These are phyloP conservation scores for Aspergillus sp. DNA, from an alignment of 2,329 filamentous ascomycete genomes.

Conservation along the genomic window DNA sequence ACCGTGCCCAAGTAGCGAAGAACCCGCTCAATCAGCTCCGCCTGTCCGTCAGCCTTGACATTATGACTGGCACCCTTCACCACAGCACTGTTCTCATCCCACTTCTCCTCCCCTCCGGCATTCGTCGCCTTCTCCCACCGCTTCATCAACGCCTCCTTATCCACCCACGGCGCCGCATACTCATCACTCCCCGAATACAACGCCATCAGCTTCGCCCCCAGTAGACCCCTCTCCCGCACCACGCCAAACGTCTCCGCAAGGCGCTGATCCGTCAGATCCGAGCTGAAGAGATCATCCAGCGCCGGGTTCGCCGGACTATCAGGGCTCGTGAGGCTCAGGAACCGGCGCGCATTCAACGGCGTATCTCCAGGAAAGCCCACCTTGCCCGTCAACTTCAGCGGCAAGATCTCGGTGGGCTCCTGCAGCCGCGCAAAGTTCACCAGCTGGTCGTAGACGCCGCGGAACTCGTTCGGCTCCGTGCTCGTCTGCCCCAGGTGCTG, in stretches of 20 bases:
- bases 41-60: constrained; percentile 50
- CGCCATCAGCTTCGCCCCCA: constrained; percentile 42
- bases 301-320: constrained; percentile 57
- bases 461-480: constrained; percentile 13
- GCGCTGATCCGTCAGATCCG: constrained; percentile 63
- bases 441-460: constrained; percentile 33
- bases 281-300: constrained; percentile 87
- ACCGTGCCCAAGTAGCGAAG: constrained; percentile 33
- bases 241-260: constrained; percentile 65
- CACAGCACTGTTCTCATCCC: constrained; percentile 52
- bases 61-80: constrained; percentile 52
- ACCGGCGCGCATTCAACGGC: constrained; percentile 58
- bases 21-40: constrained; percentile 38
- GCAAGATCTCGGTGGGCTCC: constrained; percentile 28
- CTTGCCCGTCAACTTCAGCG: constrained; percentile 32
- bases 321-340: constrained; percentile 56
- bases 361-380: constrained; percentile 34
- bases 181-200: constrained; percentile 50
- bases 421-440: constrained; percentile 33
- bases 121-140: constrained; percentile 46
- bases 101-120: constrained; percentile 37
- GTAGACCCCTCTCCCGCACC: constrained; percentile 36
- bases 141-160: constrained; percentile 45
- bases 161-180: constrained; percentile 43
- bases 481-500: constrained; percentile 33